phyloP scores from a whole-genome alignment of 108 stramenopile genomes.

The Chaetoceros tenuissimus region DNA sequence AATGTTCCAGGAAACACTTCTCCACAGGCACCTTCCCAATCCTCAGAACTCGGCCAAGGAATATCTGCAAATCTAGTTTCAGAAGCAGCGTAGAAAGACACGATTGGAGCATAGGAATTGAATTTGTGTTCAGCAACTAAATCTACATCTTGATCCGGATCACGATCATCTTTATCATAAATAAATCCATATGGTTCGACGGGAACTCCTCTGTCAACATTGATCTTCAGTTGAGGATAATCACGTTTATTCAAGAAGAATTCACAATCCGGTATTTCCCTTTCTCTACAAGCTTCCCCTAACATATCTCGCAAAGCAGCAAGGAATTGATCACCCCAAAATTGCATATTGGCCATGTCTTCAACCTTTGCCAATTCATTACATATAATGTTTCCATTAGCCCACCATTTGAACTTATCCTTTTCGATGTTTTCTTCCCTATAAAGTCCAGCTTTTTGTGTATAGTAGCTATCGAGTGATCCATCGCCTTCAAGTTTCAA shows the following conservation, averaged over 20 bases:
- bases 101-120: slow-evolving; percentile 90
- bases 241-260: slow-evolving; percentile 99
- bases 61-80: slow-evolving; percentile 92
- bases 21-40: slow-evolving; percentile 99
- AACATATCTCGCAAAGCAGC: slow-evolving; percentile 94
- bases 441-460: slow-evolving; percentile 66
- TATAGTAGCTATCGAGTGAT: slow-evolving; percentile 80
- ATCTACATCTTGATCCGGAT: slow-evolving; percentile 91
- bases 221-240: slow-evolving; percentile 98
- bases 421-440: slow-evolving; percentile 89
- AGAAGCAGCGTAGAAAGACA: slow-evolving; percentile 89
- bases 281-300: slow-evolving; percentile 80
- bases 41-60: slow-evolving; percentile 98
- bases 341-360: slow-evolving; percentile 66
- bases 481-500: slow-evolving; percentile 74
- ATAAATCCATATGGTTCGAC: slow-evolving; percentile 99
- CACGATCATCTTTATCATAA: slow-evolving; percentile 93
- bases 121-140: slow-evolving; percentile 74
- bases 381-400: slow-evolving; percentile 99
- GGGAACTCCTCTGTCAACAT: slow-evolving; percentile 63
- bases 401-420: slow-evolving; percentile 95
- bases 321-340: slow-evolving; percentile 97
- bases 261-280: slow-evolving; percentile 95
- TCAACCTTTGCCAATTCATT: slow-evolving; percentile 84
- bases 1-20: slow-evolving; percentile 78